Evolutionary conservation across 257 asterid species (phyloP).

Genomic region (Henckelia pumila): DNA sequence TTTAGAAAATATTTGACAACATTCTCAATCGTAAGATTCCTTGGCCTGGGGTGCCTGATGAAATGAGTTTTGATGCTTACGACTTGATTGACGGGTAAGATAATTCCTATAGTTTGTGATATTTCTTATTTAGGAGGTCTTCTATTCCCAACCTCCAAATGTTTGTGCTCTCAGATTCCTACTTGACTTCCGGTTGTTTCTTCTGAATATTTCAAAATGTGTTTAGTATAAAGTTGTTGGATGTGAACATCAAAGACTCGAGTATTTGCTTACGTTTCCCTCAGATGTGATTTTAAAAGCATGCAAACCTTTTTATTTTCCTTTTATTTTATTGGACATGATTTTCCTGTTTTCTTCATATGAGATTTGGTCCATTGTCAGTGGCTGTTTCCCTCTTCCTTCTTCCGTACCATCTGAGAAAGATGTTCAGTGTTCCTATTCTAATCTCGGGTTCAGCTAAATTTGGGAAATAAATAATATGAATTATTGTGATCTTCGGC

Average conservation of each 20-base stretch:
- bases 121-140: not conserved
- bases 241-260: not conserved
- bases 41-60: slow-evolving; percentile 90
- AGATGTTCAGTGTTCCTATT: not conserved
- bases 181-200: not conserved
- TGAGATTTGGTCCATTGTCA: not conserved
- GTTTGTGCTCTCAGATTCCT: slow-evolving; percentile 12
- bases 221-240: not conserved
- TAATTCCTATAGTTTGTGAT: slow-evolving; percentile 19
- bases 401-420: not conserved
- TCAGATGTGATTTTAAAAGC: not conserved
- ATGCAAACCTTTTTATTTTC: not conserved
- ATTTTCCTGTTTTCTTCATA: not conserved
- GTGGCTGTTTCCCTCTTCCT: not conserved
- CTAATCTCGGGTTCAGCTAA: not conserved
- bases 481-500: not conserved
- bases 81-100: slow-evolving; percentile 90
- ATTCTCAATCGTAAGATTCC: slow-evolving; percentile 96
- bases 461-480: not conserved
- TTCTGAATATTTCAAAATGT: not conserved
- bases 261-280: not conserved
- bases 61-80: slow-evolving; percentile 82
- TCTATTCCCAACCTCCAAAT: not conserved
- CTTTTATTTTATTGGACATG: not conserved
- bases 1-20: slow-evolving; percentile 85